phyloP scores from a whole-genome alignment of 148 eudicot species.

The Spergularia marina region DNA sequence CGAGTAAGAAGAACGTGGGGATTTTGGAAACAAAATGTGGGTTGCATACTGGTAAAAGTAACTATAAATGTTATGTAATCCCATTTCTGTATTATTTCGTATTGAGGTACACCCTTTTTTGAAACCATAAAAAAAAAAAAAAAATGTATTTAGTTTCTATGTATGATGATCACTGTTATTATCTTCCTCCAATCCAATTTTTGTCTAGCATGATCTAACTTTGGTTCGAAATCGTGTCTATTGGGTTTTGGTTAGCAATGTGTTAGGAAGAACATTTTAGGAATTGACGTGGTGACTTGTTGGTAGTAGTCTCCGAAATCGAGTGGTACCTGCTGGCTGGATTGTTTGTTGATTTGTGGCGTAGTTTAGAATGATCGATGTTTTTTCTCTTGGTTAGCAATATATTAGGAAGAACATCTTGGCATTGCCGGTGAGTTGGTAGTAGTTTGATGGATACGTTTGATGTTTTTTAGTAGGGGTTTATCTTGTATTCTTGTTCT shows the following conservation, averaged over 20 bases:
- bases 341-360: background rate
- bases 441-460: background rate
- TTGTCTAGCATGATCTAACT: slow-evolving; percentile 11
- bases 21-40: slow-evolving; percentile 21
- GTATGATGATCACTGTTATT: slow-evolving; percentile 4
- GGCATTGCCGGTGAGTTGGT: background rate
- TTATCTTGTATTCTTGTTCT: background rate
- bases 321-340: background rate
- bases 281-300: too few relatives aligned
- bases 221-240: background rate
- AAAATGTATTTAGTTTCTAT: slow-evolving; percentile 33
- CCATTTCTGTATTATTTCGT: slow-evolving; percentile 16
- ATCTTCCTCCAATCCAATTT: slow-evolving; percentile 10
- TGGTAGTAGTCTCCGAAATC: background rate
- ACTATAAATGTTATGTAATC: slow-evolving; percentile 18
- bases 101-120: slow-evolving; percentile 22
- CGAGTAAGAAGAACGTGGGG: slow-evolving; percentile 12
- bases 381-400: too few relatives aligned
- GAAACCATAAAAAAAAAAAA: slow-evolving; percentile 8
- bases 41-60: slow-evolving; percentile 16
- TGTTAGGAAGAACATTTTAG: background rate
- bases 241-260: background rate
- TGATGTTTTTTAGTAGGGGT: background rate
- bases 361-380: too few relatives aligned
- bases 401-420: too few relatives aligned